Conservation (phyloP, 1,139 yeast genomes). For the Suhomyces yuchorum region DNA sequence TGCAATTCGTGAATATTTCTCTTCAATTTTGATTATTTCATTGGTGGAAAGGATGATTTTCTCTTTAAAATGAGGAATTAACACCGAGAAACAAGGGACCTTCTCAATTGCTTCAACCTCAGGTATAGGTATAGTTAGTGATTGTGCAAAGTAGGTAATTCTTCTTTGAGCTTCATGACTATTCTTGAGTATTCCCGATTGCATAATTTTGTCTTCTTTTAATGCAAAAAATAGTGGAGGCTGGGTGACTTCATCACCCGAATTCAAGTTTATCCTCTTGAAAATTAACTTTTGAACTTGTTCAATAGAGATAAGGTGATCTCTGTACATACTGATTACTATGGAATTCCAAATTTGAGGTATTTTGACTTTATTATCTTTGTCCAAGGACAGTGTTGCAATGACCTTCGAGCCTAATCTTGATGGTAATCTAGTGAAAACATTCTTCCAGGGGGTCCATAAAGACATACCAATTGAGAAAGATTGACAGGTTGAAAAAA, state of each 20-base stretch:
- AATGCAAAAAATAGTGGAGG: slow-evolving; percentile 72
- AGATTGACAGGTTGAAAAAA: slow-evolving; percentile 70
- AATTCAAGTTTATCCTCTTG: slow-evolving; percentile 22
- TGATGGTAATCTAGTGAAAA: slow-evolving; percentile 72
- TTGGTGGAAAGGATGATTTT: slow-evolving; percentile 64
- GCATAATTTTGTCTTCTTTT: slow-evolving; percentile 62
- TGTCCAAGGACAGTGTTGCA: background rate
- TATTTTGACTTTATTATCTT: slow-evolving; percentile 41
- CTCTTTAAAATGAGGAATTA: slow-evolving; percentile 85
- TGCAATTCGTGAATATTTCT: slow-evolving; percentile 50
- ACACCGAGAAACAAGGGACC: slow-evolving; percentile 83
- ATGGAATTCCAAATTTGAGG: slow-evolving; percentile 81
- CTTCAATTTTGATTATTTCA: slow-evolving; percentile 65
- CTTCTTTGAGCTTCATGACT: slow-evolving; percentile 81
- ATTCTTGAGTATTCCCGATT: slow-evolving; percentile 46
- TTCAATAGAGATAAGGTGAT: slow-evolving; percentile 73
- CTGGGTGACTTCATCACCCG: slow-evolving; percentile 29
- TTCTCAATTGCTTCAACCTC: slow-evolving; percentile 70
- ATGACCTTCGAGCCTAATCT: slow-evolving; percentile 44
- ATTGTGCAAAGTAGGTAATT: slow-evolving; percentile 85
- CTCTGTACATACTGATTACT: slow-evolving; percentile 72
- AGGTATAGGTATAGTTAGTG: slow-evolving; percentile 74
- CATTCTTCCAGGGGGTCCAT: slow-evolving; percentile 85
- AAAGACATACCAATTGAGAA: slow-evolving; percentile 76
- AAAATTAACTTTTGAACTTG: slow-evolving; percentile 65